Base-by-base conservation (phyloP, 1,139 yeast genomes). In the Pichia sp. region DNA sequence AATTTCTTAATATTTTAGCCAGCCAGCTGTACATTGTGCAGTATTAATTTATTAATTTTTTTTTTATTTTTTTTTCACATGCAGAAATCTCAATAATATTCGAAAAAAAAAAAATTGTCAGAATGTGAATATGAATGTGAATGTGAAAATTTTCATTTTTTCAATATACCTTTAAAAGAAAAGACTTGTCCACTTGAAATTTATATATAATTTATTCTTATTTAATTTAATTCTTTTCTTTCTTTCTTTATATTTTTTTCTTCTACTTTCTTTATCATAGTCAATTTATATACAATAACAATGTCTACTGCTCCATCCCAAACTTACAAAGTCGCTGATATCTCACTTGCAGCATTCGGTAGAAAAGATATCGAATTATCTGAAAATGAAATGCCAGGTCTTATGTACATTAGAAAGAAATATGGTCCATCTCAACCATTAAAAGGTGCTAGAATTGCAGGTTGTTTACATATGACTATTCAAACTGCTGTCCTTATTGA, bases 351-450 rank as follows among this genome's bases (percentile, higher is more conserved):
- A 66, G 98, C 98, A 66, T 92, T 92, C 72, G 99, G 99, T 75
- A 89, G 98, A 80, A 94, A 92, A 76, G 99, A 92, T 75, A 92
- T 92, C 66, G 97, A 92, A 74, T 82, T 92, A 69, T 92, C 98
- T 57, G 98, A 94, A 78, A 92, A 92, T 70, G 98, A 92, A 76
- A 94, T 94, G 98, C 98, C 98, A 62, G 99, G 99, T 78, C 82
- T 92, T 67, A 92, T 92, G 95, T 87, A 90, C 74, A 90, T 92
- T 74, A 86, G 98, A 77, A 79, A 77, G 71, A 82, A 84, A 71
- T 92, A 90, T 76, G 97, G 95, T 60, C 74, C 76, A 48, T 82
- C 80, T 55, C 97, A 92, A 75, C 98, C 98, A 58, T 82, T 92
- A 72, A 85, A 86, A 73, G 98, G 98, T 65, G 98, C 98, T 59